phyloP scores from a whole-genome alignment of 192 early-diverging fungal species.

The Diversispora eburnea region DNA sequence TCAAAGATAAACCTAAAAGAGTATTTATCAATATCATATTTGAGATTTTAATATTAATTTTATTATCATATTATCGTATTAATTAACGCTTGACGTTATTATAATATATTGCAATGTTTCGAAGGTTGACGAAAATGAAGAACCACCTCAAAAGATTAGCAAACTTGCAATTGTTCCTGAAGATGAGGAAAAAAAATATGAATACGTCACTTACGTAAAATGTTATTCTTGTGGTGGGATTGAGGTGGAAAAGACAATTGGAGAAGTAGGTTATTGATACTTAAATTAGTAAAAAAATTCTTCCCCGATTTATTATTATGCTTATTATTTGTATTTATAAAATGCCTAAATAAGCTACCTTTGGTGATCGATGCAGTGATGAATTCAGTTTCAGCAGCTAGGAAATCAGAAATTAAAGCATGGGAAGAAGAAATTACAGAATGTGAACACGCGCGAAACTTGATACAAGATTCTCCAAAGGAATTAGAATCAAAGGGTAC shows the following conservation, averaged over 20 bases:
- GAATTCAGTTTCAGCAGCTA: constrained; percentile 72
- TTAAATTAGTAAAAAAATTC: neutral
- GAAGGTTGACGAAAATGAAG: constrained; percentile 43
- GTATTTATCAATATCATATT: constrained; percentile 29
- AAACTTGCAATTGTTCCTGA: constrained; percentile 87
- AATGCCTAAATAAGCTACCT: constrained; percentile 46
- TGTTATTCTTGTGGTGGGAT: constrained; percentile 77
- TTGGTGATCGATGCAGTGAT: constrained; percentile 67
- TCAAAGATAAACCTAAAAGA: constrained; percentile 46
- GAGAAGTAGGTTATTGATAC: constrained; percentile 44
- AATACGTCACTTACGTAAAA: constrained; percentile 66
- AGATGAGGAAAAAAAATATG: constrained; percentile 66
- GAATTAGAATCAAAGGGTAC: constrained; percentile 44
- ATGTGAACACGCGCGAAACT: constrained; percentile 74
- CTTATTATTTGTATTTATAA: too few species aligned
- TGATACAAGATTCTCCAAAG: constrained; percentile 62
- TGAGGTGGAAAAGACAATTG: constrained; percentile 54
- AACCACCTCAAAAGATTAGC: constrained; percentile 86
- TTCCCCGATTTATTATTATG: neutral
- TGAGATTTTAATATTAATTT: neutral
- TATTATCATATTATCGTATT: neutral
- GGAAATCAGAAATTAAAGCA: constrained; percentile 84
- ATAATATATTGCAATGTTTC: constrained; percentile 3
- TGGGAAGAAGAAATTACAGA: constrained; percentile 85
- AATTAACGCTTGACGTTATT: neutral